Evolutionary conservation across 345 rosid species (phyloP).

Genomic region (Bruguiera parviflora): DNA sequence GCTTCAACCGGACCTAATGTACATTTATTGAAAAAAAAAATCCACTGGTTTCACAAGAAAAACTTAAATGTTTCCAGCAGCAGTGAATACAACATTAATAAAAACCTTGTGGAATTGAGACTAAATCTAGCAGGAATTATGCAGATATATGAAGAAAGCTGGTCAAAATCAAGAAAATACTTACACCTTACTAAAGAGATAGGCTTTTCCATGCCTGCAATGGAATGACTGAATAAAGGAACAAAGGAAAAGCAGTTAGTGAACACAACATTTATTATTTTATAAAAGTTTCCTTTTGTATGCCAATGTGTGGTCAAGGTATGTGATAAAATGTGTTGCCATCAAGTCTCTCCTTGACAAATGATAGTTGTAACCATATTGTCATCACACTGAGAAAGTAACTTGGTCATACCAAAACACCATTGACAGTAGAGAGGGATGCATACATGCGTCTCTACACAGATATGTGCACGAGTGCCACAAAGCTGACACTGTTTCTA

Average conservation of each 20-base stretch:
- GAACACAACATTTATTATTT: conserved; percentile 6
- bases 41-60: too few species aligned
- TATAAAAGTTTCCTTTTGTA: background rate
- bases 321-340: background rate
- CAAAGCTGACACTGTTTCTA: too few species aligned
- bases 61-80: too few species aligned
- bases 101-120: background rate
- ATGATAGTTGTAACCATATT: background rate
- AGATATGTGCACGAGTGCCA: too few species aligned
- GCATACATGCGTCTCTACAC: background rate
- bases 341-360: background rate
- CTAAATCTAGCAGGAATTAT: background rate
- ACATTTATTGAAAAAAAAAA: too few species aligned
- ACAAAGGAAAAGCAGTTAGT: conserved; percentile 30
- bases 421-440: background rate
- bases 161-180: conserved; percentile 42
- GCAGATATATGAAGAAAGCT: conserved; percentile 5
- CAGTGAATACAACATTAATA: too few species aligned
- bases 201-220: conserved; percentile 91
- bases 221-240: conserved; percentile 72
- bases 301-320: conserved; percentile 1
- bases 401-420: background rate
- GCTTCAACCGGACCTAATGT: too few species aligned
- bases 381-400: background rate
- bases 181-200: conserved; percentile 97